These are phyloP conservation scores for Talaromyces amestolkiae DNA, from an alignment of 2,329 filamentous ascomycete genomes.

Conservation along the genomic window DNA sequence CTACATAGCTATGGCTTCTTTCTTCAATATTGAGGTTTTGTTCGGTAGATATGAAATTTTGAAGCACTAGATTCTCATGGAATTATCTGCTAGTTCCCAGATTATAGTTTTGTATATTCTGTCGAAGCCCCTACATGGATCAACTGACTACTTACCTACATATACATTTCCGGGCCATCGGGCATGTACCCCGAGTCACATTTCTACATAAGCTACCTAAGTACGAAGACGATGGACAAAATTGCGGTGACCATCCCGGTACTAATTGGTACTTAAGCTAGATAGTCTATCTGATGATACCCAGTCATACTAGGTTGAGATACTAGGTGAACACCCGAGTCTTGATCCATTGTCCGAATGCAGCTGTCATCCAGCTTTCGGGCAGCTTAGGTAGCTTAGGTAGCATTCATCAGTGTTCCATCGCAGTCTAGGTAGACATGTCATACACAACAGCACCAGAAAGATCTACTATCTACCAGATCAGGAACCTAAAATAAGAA, in stretches of 20 bases:
- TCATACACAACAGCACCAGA: background rate
- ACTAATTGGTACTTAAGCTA: background rate
- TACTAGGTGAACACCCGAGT: background rate
- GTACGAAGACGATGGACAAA: too few species aligned
- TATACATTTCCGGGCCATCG: background rate
- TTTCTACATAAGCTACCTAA: too few species aligned
- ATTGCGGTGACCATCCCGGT: background rate
- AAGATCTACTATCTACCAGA: background rate
- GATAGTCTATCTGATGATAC: background rate
- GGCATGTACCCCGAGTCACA: background rate
- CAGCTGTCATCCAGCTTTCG: background rate
- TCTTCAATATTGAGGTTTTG: background rate
- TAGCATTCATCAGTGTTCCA: slow-evolving; percentile 1
- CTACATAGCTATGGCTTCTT: background rate
- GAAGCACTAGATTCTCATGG: background rate
- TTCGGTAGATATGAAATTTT: background rate
- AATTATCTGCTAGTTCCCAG: background rate
- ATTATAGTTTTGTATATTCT: background rate
- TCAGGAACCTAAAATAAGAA: background rate
- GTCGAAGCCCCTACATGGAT: background rate
- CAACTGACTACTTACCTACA: too few species aligned
- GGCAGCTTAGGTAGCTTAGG: background rate
- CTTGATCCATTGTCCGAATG: slow-evolving; percentile 13
- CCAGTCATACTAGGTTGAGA: slow-evolving; percentile 4
- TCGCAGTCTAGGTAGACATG: background rate